A percentile compares a stretch with the other conserved stretches of the same genome.
Conservation (phyloP, 768 basidiomycete species). For the Ephemerocybe angulata region DNA sequence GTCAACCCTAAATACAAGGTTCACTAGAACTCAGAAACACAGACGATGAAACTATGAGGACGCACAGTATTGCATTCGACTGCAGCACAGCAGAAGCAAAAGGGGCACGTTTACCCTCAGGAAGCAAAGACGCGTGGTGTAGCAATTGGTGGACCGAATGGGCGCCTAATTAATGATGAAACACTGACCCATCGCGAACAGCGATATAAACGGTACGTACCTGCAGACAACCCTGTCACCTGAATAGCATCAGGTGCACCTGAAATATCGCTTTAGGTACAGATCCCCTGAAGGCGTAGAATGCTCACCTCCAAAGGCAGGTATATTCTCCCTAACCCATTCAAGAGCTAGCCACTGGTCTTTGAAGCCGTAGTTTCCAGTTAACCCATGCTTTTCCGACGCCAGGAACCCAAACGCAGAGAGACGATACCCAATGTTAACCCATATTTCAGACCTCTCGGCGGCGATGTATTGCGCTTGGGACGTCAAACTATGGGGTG, state of each 20-base stretch:
- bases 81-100: constrained; percentile 65
- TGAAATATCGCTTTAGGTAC: constrained; percentile 18
- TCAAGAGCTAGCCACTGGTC: constrained; percentile 77
- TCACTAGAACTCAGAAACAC: neutral
- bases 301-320: constrained; percentile 60
- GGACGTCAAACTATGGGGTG: constrained; percentile 55
- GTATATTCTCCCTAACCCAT: constrained; percentile 69
- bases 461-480: constrained; percentile 69
- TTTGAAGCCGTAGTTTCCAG: constrained; percentile 81
- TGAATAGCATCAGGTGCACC: constrained; percentile 61
- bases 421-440: constrained; percentile 74
- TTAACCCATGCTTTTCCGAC: constrained; percentile 53
- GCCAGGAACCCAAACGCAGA: constrained; percentile 78
- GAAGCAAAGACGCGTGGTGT: constrained; percentile 63
- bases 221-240: constrained; percentile 70
- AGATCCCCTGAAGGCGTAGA: neutral
- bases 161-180: too few species aligned
- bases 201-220: constrained; percentile 26
- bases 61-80: constrained; percentile 72
- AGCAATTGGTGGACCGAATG: constrained; percentile 75
- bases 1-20: constrained; percentile 28
- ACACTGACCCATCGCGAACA: neutral
- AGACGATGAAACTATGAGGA: neutral
- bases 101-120: constrained; percentile 52
- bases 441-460: constrained; percentile 64